phyloP scores from a whole-genome alignment of 164 flowering plant genomes.

The Piper betle region DNA sequence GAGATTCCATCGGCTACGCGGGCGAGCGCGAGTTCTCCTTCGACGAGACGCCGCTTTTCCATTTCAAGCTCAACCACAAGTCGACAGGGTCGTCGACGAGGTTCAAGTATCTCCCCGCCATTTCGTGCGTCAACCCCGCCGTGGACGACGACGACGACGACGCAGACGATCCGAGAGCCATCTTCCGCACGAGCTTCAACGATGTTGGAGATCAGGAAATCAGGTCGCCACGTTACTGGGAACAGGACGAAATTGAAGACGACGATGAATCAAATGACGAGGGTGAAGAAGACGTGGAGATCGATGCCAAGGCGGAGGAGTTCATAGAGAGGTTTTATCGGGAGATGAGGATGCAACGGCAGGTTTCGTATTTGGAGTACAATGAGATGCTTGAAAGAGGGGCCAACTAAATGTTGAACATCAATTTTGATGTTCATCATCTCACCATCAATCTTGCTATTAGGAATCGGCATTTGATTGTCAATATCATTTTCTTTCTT shows the following conservation, averaged over 20 bases:
- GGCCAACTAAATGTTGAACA: not conserved
- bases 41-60: conserved; percentile 61
- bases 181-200: too few relatives aligned
- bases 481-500: too few relatives aligned
- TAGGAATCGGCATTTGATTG: too few relatives aligned
- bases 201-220: not conserved
- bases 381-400: conserved; percentile 20
- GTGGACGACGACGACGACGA: conserved; percentile 24
- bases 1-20: not conserved
- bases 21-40: conserved; percentile 70
- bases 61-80: conserved; percentile 37
- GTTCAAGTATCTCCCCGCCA: conserved; percentile 19
- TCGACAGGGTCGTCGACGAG: conserved; percentile 32
- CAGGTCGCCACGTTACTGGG: not conserved
- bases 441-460: too few relatives aligned
- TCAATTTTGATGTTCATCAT: not conserved
- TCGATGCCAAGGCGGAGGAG: conserved; percentile 58
- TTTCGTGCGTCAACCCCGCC: conserved; percentile 39
- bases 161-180: not conserved
- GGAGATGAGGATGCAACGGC: conserved; percentile 60
- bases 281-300: conserved; percentile 24
- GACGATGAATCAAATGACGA: not conserved
- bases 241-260: not conserved
- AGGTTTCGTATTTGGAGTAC: conserved; percentile 41
- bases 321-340: conserved; percentile 56